Base-by-base conservation (phyloP, 306 rosid species). In the Malus fusca region DNA sequence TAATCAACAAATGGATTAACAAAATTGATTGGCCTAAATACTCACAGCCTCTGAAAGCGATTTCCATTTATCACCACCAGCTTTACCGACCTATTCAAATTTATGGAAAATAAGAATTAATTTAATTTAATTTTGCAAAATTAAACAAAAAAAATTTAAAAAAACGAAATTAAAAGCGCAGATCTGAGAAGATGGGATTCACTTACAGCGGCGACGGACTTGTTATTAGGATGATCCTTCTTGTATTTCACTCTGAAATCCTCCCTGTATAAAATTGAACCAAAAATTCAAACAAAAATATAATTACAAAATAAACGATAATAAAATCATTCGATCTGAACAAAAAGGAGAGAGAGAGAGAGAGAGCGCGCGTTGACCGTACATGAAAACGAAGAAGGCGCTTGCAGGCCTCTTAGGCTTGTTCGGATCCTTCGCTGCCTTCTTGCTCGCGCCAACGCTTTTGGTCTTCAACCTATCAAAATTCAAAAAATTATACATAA, bases 301-400 rank as follows among this genome's bases (percentile, higher is more conserved):
- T 63, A 35, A 43, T 11, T 8, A 14, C 53, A 42, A 73, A 11
- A 18, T 13, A 3, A 13, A 10, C 17, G 6, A 13, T 3, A 31
- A 3, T 58, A 31, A 35, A 18, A 12, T 0, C 55, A 2, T 25
- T 55, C 35, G 66, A 85, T 77, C 79, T 70, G 4, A 31, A 7
- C 42, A 37, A 37, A 37, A 7, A 37, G 42, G 10, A 7, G 42
- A 37, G 6, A 46, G 19, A 46, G 17, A 46, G 1, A 46, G 1
- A 46, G 52, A 43, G 12, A 43, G 5, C 19, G 30, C 14, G 70
- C 62, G 78, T 74, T 74, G 62, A 65, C 8, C 80, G 3, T 83
- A 92, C 97, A 94, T 92, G 89, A 92, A 94, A 68, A 95, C 96
- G 66, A 95, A 95, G 88, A 95, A 95, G 65, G 98, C 96, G 77